Evolutionary conservation across 257 asterid species (phyloP), one percentile per base, ranked within the genome.

Genomic region (Ilex asprella): DNA sequence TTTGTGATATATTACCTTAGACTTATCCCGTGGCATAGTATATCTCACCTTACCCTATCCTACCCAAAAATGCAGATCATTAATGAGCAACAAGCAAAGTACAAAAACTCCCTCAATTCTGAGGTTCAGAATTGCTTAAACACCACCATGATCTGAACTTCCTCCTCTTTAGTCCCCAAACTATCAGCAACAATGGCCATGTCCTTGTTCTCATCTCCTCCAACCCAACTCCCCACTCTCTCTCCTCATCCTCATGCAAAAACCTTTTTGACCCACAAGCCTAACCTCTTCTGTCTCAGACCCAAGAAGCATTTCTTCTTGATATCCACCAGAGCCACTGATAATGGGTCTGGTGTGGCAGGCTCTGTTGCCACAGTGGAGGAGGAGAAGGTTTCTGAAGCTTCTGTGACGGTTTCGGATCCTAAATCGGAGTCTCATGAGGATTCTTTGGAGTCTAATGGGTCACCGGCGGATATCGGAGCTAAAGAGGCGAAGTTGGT

Each of bases 201-300:
- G 76, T 75, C 92, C 72, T 78, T 80, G 50, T 85, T 78, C 82
- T 90, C 87, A 15, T 60, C 78, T 35, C 60, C 73, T 55, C 79
- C 92, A 0, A 71, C 71, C 53, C 73, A 84, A 21, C 79, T 79
- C 31, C 82, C 84, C 12, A 10, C 85, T 69, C 76, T 72, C 58
- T 62, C 78, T 31, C 67, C 78, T 12, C 63, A 59, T 53, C 61
- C 75, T 30, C 67, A 64, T 55, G 68, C 71, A 7, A 81, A 73
- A 61, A 16, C 81, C 70, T 78, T 73, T 51, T 47, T 70, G 0
- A 57, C n/a, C 43, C 56, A 47, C 31, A 79, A 64, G 57, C 69
- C 82, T 56, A 30, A 64, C 64, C 69, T 67, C 30, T 70, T 67
- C 46, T 35, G 7, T 35, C 54, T 75, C 55, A 64, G 60, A 13